These are phyloP conservation scores for Plectosphaerella plurivora DNA, from an alignment of 2,329 filamentous ascomycete species.

Conservation along the genomic window DNA sequence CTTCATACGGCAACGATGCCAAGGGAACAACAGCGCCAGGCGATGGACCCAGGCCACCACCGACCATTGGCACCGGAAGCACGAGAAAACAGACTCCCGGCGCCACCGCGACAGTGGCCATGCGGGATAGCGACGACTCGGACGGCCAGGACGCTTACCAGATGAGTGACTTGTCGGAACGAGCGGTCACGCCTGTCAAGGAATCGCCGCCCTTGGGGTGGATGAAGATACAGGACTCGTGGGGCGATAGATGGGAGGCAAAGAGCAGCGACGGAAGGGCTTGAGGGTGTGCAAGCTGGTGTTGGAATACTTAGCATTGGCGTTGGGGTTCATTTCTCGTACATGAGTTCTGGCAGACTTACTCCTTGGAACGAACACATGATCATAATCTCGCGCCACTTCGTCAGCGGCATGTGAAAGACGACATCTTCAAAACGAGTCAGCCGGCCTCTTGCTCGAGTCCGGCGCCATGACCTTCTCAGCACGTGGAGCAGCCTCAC, in stretches of 20 bases:
- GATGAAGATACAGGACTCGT: neutral
- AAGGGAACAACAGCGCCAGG: neutral
- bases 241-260: neutral
- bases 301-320: no score
- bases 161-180: neutral
- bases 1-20: neutral
- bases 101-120: neutral
- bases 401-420: no score
- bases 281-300: no score
- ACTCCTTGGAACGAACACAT: no score
- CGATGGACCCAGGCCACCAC: neutral
- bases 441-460: no score
- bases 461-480: no score
- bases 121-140: neutral
- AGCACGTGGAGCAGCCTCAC: no score
- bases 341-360: no score
- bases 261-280: no score
- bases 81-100: neutral
- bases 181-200: neutral
- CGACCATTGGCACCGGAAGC: neutral
- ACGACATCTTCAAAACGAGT: no score
- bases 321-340: no score
- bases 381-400: no score
- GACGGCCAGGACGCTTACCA: neutral
- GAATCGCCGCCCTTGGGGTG: neutral